Conservation (phyloP, 306 rosid species). For the Vigna mungo region DNA sequence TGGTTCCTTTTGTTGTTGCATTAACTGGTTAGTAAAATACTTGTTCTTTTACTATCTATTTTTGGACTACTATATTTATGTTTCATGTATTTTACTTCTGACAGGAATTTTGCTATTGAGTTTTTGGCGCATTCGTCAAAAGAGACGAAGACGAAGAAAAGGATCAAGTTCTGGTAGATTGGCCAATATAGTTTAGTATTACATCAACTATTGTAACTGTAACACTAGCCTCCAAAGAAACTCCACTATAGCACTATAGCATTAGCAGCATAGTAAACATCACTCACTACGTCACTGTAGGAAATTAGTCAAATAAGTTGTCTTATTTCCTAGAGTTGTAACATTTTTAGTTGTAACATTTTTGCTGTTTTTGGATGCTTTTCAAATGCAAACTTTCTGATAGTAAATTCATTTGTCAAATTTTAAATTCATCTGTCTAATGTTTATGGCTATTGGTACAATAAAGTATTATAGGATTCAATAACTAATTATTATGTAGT, state of each 20-base stretch:
- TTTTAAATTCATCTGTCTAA: slow-evolving; percentile 34
- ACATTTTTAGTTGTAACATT: slow-evolving; percentile 45
- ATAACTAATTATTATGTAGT: not conserved
- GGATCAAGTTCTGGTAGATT: slow-evolving; percentile 69
- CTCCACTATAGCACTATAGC: slow-evolving; percentile 51
- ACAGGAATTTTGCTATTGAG: slow-evolving; percentile 73
- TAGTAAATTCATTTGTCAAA: slow-evolving; percentile 36
- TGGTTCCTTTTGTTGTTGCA: slow-evolving; percentile 73
- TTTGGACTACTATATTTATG: not conserved
- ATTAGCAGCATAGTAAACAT: slow-evolving; percentile 50
- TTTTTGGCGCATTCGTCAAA: slow-evolving; percentile 92
- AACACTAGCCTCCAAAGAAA: slow-evolving; percentile 36
- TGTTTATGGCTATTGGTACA: slow-evolving; percentile 5
- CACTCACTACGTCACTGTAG: slow-evolving; percentile 38
- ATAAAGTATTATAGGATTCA: not conserved
- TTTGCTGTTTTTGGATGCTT: slow-evolving; percentile 41
- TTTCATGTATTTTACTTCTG: slow-evolving; percentile 15
- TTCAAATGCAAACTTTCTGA: slow-evolving; percentile 35
- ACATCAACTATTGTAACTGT: slow-evolving; percentile 44
- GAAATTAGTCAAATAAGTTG: slow-evolving; percentile 47
- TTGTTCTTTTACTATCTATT: slow-evolving; percentile 31
- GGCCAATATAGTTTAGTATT: slow-evolving; percentile 61
- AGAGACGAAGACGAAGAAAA: slow-evolving; percentile 79
- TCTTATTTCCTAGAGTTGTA: slow-evolving; percentile 38
- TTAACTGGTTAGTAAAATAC: slow-evolving; percentile 66